Evolutionary conservation across 768 basidiomycete genomes (phyloP).

Genomic region (Macrolepiota albuminosa): DNA sequence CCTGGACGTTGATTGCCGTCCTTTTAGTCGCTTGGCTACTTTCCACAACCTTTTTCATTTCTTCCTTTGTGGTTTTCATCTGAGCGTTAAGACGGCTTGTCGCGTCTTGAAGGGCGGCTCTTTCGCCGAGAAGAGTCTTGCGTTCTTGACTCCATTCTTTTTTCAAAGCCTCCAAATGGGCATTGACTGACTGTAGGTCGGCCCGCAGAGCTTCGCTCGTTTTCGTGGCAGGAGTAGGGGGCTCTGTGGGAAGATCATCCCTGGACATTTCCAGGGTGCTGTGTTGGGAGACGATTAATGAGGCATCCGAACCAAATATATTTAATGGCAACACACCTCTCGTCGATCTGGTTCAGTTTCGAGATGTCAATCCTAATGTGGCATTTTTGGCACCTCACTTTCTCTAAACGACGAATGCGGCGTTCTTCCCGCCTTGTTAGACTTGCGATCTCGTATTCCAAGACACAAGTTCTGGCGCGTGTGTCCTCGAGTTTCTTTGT

Average conservation of each 20-base stretch:
- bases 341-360: constrained; percentile 42
- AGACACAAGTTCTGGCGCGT: constrained; percentile 42
- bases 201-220: constrained; percentile 60
- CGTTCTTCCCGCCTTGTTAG: constrained; percentile 67
- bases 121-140: constrained; percentile 60
- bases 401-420: constrained; percentile 53
- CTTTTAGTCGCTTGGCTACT: constrained; percentile 45
- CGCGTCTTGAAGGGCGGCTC: constrained; percentile 66
- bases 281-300: constrained; percentile 20
- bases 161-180: constrained; percentile 60
- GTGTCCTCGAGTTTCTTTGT: constrained; percentile 72
- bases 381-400: constrained; percentile 67
- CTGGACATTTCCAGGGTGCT: constrained; percentile 53
- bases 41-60: constrained; percentile 49
- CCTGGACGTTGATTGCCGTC: constrained; percentile 47
- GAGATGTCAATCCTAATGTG: constrained; percentile 54
- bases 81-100: constrained; percentile 62
- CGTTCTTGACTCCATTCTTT: constrained; percentile 69
- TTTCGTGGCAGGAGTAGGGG: constrained; percentile 64
- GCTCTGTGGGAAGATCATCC: constrained; percentile 45
- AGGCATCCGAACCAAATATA: background rate
- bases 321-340: constrained; percentile 43
- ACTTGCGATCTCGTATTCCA: constrained; percentile 69
- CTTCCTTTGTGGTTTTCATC: constrained; percentile 53
- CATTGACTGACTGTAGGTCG: constrained; percentile 58